phyloP scores from a whole-genome alignment of 1,284 basidiomycete species.

The Malassezia yamatoensis region DNA sequence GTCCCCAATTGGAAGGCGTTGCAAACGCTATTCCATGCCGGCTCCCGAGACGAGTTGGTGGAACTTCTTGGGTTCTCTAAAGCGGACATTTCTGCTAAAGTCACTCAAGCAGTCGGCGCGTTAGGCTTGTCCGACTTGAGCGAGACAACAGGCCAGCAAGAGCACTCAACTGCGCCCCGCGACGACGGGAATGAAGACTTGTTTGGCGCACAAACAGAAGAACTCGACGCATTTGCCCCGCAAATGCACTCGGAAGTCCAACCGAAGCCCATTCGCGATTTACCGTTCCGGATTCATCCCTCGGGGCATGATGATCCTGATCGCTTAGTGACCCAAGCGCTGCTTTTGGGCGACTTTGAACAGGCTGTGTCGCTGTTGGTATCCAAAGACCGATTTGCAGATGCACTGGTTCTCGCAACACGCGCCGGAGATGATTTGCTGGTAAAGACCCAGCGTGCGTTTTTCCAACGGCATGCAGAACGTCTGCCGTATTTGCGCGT shows the following conservation, averaged over 20 bases:
- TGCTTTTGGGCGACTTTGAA: constrained; percentile 87
- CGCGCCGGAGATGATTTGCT: constrained; percentile 83
- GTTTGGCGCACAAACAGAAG: not conserved
- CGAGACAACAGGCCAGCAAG: not conserved
- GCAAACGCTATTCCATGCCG: constrained; percentile 73
- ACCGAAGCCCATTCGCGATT: constrained; percentile 1
- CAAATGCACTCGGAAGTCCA: not conserved
- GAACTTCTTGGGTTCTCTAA: constrained; percentile 87
- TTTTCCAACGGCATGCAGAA: constrained; percentile 73
- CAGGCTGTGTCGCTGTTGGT: constrained; percentile 85
- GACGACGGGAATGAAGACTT: constrained; percentile 54
- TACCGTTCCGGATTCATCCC: constrained; percentile 82
- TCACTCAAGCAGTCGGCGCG: constrained; percentile 69
- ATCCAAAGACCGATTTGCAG: constrained; percentile 78
- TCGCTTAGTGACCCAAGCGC: constrained; percentile 75
- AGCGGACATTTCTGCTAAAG: constrained; percentile 66
- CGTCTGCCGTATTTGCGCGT: constrained; percentile 78
- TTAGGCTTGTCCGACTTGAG: constrained; percentile 47
- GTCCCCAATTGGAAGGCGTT: constrained; percentile 68
- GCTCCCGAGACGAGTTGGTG: constrained; percentile 81
- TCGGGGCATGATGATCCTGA: constrained; percentile 77
- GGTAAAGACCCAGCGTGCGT: constrained; percentile 78
- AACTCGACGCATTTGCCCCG: not conserved
- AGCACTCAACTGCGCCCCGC: constrained; percentile 51
- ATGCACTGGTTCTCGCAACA: constrained; percentile 84